A percentile compares a stretch with the other conserved stretches of the same genome.
phyloP scores from a whole-genome alignment of 306 rosid species.

The Acacia confusa region DNA sequence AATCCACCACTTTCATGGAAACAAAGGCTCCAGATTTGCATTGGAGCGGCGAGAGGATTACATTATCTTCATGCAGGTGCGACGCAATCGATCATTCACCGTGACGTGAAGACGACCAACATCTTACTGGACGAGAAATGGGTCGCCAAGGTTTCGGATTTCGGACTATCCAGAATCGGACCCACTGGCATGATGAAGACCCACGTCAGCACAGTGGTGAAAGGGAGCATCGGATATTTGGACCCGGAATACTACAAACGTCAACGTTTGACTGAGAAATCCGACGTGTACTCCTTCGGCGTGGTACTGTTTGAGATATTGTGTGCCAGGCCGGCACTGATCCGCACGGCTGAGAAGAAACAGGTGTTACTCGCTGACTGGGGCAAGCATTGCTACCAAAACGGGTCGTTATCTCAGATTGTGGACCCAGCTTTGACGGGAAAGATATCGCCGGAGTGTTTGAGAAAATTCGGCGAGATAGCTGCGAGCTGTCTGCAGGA shows the following conservation, averaged over 20 bases:
- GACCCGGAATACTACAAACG: conserved; percentile 38
- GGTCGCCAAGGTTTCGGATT: conserved; percentile 51
- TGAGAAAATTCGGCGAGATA: conserved; percentile 9
- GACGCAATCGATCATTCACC: conserved; percentile 41
- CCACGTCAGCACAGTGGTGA: conserved; percentile 38
- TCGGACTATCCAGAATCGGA: conserved; percentile 42
- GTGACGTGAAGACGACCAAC: conserved; percentile 47
- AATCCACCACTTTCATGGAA: conserved; percentile 31
- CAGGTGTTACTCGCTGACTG: conserved; percentile 15
- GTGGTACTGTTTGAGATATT: conserved; percentile 21
- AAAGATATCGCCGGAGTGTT: conserved; percentile 9
- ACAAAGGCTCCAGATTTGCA: conserved; percentile 33
- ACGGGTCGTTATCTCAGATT: not conserved
- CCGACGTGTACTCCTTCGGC: conserved; percentile 28
- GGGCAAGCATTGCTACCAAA: not conserved
- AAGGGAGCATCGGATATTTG: conserved; percentile 30
- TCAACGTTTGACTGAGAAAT: conserved; percentile 7
- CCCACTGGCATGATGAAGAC: conserved; percentile 20
- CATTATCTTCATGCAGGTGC: conserved; percentile 44
- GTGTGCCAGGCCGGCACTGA: conserved; percentile 6
- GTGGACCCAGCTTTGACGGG: conserved; percentile 20
- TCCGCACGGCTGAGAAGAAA: conserved; percentile 8
- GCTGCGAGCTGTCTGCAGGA: conserved; percentile 23
- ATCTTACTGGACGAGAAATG: conserved; percentile 46
- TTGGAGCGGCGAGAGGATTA: conserved; percentile 33